Percentiles rank a stretch among this genome's conserved stretches.
These are phyloP conservation scores for Tephrocybe sp. DNA, from an alignment of 768 basidiomycete genomes.

Conservation along the genomic window DNA sequence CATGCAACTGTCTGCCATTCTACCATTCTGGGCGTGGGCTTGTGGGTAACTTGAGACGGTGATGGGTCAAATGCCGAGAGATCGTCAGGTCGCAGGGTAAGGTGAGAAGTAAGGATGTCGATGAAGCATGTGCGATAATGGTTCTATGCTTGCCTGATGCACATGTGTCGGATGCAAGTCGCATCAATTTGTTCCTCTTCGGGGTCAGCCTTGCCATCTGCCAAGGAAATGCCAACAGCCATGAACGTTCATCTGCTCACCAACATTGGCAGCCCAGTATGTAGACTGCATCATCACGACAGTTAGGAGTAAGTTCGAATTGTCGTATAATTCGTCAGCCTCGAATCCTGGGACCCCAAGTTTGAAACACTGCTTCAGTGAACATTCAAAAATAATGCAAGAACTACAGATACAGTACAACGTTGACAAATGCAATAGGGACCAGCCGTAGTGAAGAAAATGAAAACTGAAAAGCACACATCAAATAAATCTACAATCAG, in stretches of 20 bases:
- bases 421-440: not conserved
- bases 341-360: too few relatives aligned
- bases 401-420: slow-evolving; percentile 7
- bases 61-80: not conserved
- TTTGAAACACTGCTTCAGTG: slow-evolving; percentile 2
- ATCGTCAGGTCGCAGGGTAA: not conserved
- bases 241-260: not conserved
- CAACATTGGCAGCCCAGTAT: too few relatives aligned
- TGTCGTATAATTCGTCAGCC: too few relatives aligned
- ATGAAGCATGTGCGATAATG: slow-evolving; percentile 4
- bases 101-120: not conserved
- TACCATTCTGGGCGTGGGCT: slow-evolving; percentile 9
- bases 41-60: not conserved
- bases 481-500: slow-evolving; percentile 10
- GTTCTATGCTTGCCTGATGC: not conserved
- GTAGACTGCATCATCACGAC: too few relatives aligned
- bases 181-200: not conserved
- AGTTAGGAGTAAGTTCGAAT: too few relatives aligned
- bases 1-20: slow-evolving; percentile 15
- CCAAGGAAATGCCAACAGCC: too few relatives aligned
- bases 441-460: slow-evolving; percentile 3
- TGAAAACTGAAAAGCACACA: not conserved
- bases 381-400: not conserved
- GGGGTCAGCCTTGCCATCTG: too few relatives aligned
- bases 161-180: too few relatives aligned